Evolutionary conservation across 805 yeast species (phyloP), one percentile per base, ranked within the genome.

Genomic region (Sugiyamaella chiloensis): DNA sequence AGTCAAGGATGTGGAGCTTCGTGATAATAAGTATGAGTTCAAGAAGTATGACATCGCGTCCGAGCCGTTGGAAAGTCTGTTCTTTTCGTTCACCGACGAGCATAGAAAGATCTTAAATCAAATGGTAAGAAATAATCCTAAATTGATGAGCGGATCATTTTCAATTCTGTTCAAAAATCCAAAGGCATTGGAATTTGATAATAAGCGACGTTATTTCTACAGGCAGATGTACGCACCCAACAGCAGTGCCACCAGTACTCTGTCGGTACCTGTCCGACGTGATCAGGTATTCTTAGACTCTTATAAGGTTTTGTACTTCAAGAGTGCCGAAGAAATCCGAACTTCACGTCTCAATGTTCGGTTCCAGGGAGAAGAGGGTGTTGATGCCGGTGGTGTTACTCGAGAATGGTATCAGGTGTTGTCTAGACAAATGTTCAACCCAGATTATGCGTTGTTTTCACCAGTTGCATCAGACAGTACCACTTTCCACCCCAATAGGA

Each of bases 301-400:
- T 1, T 90, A 87, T 67, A 72, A 95, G 43, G 74, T 91, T 1
- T 66, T 90, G 34, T 87, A 87, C 61, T 87, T 83, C 72, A 87
- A 88, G 58, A 69, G 85, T 0, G 79, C 80, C 26, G 86, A 81
- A 7, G 91, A 85, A 47, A 79, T 89, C 60, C 79, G 81, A 56
- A 74, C 79, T 42, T 76, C 90, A 1, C 83, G 82, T 55, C 69
- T 93, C 56, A 90, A 85, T 43, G 80, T 93, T 35, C 76, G 76
- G n/a, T 93, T 93, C 70, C 81, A 81, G 53, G 96, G 96, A 1
- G 99, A 93, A 65, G 85, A 85, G 46, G 99, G 98, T 56, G 87
- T 93, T 42, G 99, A 93, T 72, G 99, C 96, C 2, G 99, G 99
- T 56, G 99, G 99, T 34, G 83, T 93, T 12, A 87, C 97, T 0